Base-by-base conservation (phyloP, 75 land plant genomes). In the Cupressus sempervirens region DNA sequence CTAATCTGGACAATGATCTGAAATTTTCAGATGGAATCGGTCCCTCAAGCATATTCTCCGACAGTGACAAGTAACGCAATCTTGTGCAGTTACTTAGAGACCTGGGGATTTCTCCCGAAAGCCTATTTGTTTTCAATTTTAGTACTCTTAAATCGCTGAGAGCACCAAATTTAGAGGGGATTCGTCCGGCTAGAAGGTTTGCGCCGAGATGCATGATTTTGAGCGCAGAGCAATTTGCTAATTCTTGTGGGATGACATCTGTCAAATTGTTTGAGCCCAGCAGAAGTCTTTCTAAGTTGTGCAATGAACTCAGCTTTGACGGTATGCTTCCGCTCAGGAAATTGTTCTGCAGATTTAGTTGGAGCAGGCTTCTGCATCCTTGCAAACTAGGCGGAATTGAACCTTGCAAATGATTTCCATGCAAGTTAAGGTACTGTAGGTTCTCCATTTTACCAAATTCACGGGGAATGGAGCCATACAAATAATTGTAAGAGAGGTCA, bases 301-400 rank as follows among this genome's bases (percentile, higher is more conserved):
- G 29, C 45, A 86, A 83, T 18, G 82, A 54, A 13, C 85, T 40
- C 36, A 89, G 50, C 52, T 40, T 32, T 10, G 72, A 18, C 0
- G 86, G 80, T 38, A 89, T 88, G 62, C 54, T 11, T 36, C 86
- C 86, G 1, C 84, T 79, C 34, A 89, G 34, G 70, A 72, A 35
- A 65, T 85, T 85, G 45, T n/a, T n/a, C n/a, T n/a, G n/a, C n/a
- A 10, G 23, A 6, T 32, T 43, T 46, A 89, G 80, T 4, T 45
- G 54, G 40, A 16, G 36, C 18, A 88, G 83, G 9, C 34, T 7
- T 0, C 87, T 86, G 83, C 94, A 88, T 2, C 2, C 16, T 20
- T 94, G 93, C 36, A 96, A 84, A 83, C 88, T 89, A 30, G 84
- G 35, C 11, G 98, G 98, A 54, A 96, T 91, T 13, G 85, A 76